Base-by-base conservation (phyloP, 73 alveolate genomes). In the Tetrahymena thermophila region DNA sequence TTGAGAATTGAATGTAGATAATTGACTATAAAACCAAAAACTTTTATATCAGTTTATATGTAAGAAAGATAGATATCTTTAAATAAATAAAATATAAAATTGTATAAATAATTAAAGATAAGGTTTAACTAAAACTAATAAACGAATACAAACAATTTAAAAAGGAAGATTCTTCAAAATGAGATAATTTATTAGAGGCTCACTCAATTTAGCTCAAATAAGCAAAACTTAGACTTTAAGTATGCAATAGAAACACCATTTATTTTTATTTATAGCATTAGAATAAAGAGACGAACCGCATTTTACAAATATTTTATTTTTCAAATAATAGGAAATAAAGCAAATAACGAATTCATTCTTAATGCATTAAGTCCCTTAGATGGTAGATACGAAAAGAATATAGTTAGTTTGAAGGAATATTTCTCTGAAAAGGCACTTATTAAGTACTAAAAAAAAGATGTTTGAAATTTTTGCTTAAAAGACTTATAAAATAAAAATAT, bases 371-470 rank as follows among this genome's bases (percentile, higher is more conserved):
- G 98, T 34, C 99, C 99, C 16, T 96, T 98, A 15, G 99, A 98
- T 94, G 99, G 99, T 10, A 93, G 99, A 89, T 98, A 98, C 94
- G 97, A 96, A 37, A 43, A 94, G 58, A 94, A 97, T 56, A 38
- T 97, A 35, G 94, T 84, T 21, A 97, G 95, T 10, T 95, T 98
- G 21, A 93, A 98, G 85, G 98, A 96, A 35, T 95, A 96, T 94
- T 98, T 98, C 96, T 85, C 98, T 38, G 99, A 98, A 94, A 97
- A 96, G 94, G 99, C 99, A 8, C 96, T 98, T n/a, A 98, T 97
- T 96, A 98, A 97, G 96, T 96, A 98, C 1, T 31, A 43, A 94
- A 56, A 56, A 0, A 13, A 56, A 25, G 11, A 25, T 16, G 13
- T 13, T 40, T 40, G 44, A 40, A 9, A 0, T 40, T 7, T 40